A percentile compares a stretch with the other conserved stretches of the same genome.
These are phyloP conservation scores for Flaveria sonorensis DNA, from an alignment of 129 eudicot genomes.

Conservation along the genomic window DNA sequence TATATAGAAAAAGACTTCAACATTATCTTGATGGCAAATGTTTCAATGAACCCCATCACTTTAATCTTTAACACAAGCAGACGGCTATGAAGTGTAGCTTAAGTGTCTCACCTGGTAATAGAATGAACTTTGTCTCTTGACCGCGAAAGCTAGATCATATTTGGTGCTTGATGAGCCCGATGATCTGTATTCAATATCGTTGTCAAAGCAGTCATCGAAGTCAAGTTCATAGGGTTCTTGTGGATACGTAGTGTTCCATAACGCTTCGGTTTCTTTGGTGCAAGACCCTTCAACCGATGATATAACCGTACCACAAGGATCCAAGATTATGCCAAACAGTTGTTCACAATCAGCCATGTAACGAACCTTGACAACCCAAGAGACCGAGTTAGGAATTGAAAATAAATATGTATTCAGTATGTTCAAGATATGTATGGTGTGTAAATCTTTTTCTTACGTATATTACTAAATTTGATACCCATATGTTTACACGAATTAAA, in stretches of 20 bases:
- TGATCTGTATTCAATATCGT: neutral
- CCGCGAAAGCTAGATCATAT: slow-evolving; percentile 50
- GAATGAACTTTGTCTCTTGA: slow-evolving; percentile 47
- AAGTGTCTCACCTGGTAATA: slow-evolving; percentile 28
- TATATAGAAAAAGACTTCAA: too few relatives aligned
- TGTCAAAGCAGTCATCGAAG: neutral
- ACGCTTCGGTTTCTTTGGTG: slow-evolving; percentile 27
- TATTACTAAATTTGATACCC: too few relatives aligned
- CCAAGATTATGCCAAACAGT: slow-evolving; percentile 46
- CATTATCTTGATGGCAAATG: too few relatives aligned
- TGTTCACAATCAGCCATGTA: slow-evolving; percentile 43
- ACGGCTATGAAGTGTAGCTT: neutral
- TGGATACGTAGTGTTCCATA: slow-evolving; percentile 40
- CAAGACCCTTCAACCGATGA: slow-evolving; percentile 37
- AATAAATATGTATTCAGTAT: neutral
- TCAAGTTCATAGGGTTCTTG: slow-evolving; percentile 46
- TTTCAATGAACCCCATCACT: too few relatives aligned
- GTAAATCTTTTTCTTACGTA: too few relatives aligned
- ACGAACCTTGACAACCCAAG: slow-evolving; percentile 26
- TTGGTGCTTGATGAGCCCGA: slow-evolving; percentile 18
- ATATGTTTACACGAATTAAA: too few relatives aligned
- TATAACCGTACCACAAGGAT: slow-evolving; percentile 27
- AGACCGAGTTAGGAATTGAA: slow-evolving; percentile 1
- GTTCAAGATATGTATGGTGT: neutral
- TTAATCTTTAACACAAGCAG: neutral